Base-by-base conservation (phyloP, 2,329 filamentous ascomycete genomes). In the Aspergillus fijiensis region DNA sequence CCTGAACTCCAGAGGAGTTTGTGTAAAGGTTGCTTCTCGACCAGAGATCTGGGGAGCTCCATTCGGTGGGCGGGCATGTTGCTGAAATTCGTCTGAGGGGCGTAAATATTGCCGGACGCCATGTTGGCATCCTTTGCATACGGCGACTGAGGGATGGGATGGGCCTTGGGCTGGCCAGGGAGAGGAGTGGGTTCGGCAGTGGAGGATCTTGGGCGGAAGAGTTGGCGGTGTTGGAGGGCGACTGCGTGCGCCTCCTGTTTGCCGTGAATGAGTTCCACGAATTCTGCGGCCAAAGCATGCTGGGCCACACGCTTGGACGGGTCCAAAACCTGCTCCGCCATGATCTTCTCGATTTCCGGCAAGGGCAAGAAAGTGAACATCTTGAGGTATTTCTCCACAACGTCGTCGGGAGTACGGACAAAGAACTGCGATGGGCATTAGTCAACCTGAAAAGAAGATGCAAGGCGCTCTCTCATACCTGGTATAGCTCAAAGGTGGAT, bases 291-390 rank as follows among this genome's bases (percentile, higher is more conserved):
- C 2, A 99, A 84, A 0, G 83, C 79, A 71, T 96, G 93, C 68
- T 99, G 94, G 3, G 94, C 92, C 58, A 86, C 73, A 31, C 95
- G 87, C 76, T 88, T 86, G 1, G 87, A 83, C 0, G 90, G 90
- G 58, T 93, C 84, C 29, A 81, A 64, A 9, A 76, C 77, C 67
- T 98, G 93, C 63, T 88, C 74, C 33, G 80, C 74, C 85, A 98
- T 90, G 55, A 90, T 75, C 14, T 80, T 69, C 3, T 81, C 71
- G 65, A 99, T 96, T n/a, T 86, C 75, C 7, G 82, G 71, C 2
- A 90, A 68, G 0, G 94, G 90, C 42, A 96, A 76, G 72, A 99
- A 96, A 0, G 95, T 99, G 73, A 99, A 92, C 23, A 96, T 84
- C 72, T 91, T 94, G 47, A 99, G 82, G 63, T 96, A 89, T 33